phyloP scores from a whole-genome alignment of 2,329 filamentous ascomycete genomes.

The Harringtonia lauricola region DNA sequence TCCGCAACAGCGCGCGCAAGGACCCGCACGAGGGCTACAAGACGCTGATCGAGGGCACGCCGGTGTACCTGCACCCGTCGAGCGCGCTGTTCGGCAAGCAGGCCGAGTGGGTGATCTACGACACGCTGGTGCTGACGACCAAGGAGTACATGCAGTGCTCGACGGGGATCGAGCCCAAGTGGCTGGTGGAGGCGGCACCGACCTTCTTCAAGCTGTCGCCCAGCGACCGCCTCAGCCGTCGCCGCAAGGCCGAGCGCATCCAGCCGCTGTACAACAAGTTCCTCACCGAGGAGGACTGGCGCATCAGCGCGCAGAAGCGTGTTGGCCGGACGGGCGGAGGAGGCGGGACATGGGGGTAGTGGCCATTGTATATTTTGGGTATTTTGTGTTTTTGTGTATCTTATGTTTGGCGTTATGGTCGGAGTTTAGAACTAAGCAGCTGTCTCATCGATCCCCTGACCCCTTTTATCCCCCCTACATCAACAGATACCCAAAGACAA shows the following conservation, averaged over 20 bases:
- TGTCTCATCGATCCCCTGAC: no score
- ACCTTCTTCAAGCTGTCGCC: slow-evolving; percentile 97
- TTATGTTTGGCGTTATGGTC: neutral
- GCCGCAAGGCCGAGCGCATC: slow-evolving; percentile 89
- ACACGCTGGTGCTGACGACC: slow-evolving; percentile 80
- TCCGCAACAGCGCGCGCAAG: slow-evolving; percentile 88
- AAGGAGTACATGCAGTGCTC: slow-evolving; percentile 98
- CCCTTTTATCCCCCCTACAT: no score
- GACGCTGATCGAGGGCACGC: slow-evolving; percentile 89
- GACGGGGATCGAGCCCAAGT: slow-evolving; percentile 86
- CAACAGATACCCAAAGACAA: no score
- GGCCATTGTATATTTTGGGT: neutral
- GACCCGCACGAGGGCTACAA: slow-evolving; percentile 97
- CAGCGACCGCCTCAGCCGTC: slow-evolving; percentile 75
- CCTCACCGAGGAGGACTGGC: slow-evolving; percentile 88
- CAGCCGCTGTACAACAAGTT: slow-evolving; percentile 93
- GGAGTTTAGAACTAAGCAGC: no score
- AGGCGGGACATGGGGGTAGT: slow-evolving; percentile 84
- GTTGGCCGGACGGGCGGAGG: slow-evolving; percentile 72
- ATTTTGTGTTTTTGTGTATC: neutral
- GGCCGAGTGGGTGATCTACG: slow-evolving; percentile 92
- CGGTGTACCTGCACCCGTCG: slow-evolving; percentile 87
- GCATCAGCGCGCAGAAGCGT: slow-evolving; percentile 76
- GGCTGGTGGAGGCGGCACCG: slow-evolving; percentile 90
- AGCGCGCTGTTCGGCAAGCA: slow-evolving; percentile 92